These are phyloP conservation scores for Fusarium solani-melongenae DNA, from an alignment of 2,329 filamentous ascomycete genomes.

Conservation along the genomic window DNA sequence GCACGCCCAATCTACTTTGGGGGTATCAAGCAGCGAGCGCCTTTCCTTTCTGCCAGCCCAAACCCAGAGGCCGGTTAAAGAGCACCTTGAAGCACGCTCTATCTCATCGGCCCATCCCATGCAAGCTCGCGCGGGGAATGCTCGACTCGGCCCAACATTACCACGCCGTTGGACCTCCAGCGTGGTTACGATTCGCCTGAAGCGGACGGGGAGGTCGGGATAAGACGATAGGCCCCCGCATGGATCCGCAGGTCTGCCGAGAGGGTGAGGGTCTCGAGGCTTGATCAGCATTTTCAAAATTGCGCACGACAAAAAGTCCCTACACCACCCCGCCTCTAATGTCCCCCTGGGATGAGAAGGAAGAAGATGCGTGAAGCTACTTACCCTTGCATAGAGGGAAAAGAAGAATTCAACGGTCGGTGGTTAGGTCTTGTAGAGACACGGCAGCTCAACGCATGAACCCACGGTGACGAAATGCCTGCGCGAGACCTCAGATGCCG, in stretches of 20 bases:
- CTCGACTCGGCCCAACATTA: conserved; percentile 27
- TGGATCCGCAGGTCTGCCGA: conserved; percentile 30
- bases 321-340: conserved; percentile 11
- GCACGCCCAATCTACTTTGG: not conserved
- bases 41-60: not conserved
- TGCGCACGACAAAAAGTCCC: conserved; percentile 32
- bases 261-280: conserved; percentile 23
- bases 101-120: not conserved
- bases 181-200: conserved; percentile 28
- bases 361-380: not conserved
- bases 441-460: conserved; percentile 10
- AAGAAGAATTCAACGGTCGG: not conserved
- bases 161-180: conserved; percentile 29
- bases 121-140: conserved; percentile 14
- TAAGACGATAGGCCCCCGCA: conserved; percentile 29
- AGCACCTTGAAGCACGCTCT: not conserved
- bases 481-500: conserved; percentile 5
- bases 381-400: not conserved
- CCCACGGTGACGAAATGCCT: conserved; percentile 28
- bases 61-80: not conserved
- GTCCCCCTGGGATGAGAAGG: not conserved
- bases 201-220: conserved; percentile 14
- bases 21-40: not conserved
- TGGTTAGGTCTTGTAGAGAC: not conserved
- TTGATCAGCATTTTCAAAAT: conserved; percentile 35